These are phyloP conservation scores for Aspergillus flavus DNA, from an alignment of 2,329 filamentous ascomycete species.

Conservation along the genomic window DNA sequence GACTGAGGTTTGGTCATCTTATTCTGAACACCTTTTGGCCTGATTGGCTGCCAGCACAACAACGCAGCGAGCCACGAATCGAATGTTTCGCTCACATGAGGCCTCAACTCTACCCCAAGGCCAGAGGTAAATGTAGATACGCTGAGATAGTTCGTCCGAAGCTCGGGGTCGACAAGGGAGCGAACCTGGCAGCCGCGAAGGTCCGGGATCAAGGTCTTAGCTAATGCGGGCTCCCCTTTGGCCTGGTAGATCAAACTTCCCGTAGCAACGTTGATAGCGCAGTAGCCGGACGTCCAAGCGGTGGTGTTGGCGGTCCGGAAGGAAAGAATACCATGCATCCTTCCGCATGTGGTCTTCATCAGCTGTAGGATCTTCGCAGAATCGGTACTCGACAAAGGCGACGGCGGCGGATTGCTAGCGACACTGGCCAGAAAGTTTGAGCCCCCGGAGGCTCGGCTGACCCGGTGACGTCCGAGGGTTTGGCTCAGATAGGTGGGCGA, in stretches of 20 bases:
- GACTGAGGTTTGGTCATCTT: slow-evolving; percentile 54
- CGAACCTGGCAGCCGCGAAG: slow-evolving; percentile 53
- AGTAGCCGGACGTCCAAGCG: slow-evolving; percentile 54
- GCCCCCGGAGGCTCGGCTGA: slow-evolving; percentile 36
- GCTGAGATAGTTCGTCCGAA: slow-evolving; percentile 50
- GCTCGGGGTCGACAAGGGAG: slow-evolving; percentile 50
- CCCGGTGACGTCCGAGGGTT: slow-evolving; percentile 35
- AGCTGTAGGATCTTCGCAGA: slow-evolving; percentile 52
- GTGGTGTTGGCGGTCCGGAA: slow-evolving; percentile 47
- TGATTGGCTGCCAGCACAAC: slow-evolving; percentile 55
- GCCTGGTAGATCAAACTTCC: slow-evolving; percentile 55
- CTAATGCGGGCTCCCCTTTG: slow-evolving; percentile 51
- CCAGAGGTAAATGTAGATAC: slow-evolving; percentile 52
- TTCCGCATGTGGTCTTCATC: slow-evolving; percentile 55
- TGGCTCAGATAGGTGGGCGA: slow-evolving; percentile 41
- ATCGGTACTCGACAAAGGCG: slow-evolving; percentile 47
- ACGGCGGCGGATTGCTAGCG: slow-evolving; percentile 29
- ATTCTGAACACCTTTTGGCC: slow-evolving; percentile 53
- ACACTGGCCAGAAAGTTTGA: slow-evolving; percentile 29
- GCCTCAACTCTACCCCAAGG: slow-evolving; percentile 50
- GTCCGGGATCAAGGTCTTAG: slow-evolving; percentile 53
- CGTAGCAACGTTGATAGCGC: slow-evolving; percentile 54
- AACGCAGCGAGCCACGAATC: slow-evolving; percentile 56
- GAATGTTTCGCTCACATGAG: slow-evolving; percentile 54
- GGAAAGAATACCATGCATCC: slow-evolving; percentile 57